Conservation (phyloP, 257 asterid species). For the Rehmannia glutinosa region DNA sequence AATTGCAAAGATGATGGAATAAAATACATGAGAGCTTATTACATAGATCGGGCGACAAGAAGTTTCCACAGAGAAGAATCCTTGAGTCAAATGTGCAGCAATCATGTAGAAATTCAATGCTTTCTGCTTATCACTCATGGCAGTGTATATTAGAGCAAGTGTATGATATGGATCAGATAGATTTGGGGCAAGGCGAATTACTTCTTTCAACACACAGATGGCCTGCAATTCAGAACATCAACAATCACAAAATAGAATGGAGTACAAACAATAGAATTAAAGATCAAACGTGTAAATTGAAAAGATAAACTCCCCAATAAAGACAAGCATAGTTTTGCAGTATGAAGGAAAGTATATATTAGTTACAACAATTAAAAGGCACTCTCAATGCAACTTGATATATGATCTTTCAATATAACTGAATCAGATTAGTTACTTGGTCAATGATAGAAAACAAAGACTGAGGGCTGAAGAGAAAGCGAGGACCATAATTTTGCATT, state of each 20-base stretch:
- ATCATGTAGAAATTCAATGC: conserved; percentile 72
- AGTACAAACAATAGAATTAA: conserved; percentile 8
- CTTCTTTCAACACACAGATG: conserved; percentile 51
- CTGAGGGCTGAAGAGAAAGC: not conserved
- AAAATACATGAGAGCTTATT: conserved; percentile 16
- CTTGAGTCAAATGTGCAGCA: conserved; percentile 80
- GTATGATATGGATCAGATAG: conserved; percentile 70
- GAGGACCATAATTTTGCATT: not conserved
- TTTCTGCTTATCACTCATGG: conserved; percentile 54
- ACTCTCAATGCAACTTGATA: not conserved
- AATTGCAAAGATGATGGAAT: not conserved
- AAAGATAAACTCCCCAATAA: conserved; percentile 4
- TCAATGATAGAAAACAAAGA: not conserved
- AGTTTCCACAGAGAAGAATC: conserved; percentile 80
- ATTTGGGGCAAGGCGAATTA: conserved; percentile 78
- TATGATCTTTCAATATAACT: not conserved
- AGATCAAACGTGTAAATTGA: conserved; percentile 8
- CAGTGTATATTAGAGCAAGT: conserved; percentile 66
- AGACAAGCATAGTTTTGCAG: not conserved
- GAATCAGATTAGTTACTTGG: not conserved
- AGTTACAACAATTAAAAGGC: not conserved
- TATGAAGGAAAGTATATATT: not conserved
- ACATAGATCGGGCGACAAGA: conserved; percentile 64
- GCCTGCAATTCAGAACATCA: conserved; percentile 50
- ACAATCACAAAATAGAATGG: conserved; percentile 9